A percentile compares a stretch with the other conserved stretches of the same genome.
phyloP scores from a whole-genome alignment of 2,329 filamentous ascomycete species.

The Biscogniauxia marginata region DNA sequence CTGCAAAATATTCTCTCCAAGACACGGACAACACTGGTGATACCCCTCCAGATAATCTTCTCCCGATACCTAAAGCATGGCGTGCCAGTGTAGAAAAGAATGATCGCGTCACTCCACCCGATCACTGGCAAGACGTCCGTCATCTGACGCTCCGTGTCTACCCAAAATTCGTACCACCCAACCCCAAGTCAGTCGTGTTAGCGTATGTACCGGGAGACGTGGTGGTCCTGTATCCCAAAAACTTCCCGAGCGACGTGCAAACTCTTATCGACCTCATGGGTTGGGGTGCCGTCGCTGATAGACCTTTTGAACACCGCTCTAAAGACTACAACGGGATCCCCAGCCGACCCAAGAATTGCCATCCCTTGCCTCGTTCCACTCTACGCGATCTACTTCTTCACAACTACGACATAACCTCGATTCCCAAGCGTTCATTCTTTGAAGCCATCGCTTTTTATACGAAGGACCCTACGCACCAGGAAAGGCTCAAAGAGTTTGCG shows the following conservation, averaged over 20 bases:
- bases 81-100: slow-evolving; percentile 64
- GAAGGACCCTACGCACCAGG: slow-evolving; percentile 67
- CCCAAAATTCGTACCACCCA: slow-evolving; percentile 7
- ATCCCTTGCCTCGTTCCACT: slow-evolving; percentile 49
- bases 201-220: slow-evolving; percentile 71
- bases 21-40: slow-evolving; percentile 14
- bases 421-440: slow-evolving; percentile 87
- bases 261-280: slow-evolving; percentile 74
- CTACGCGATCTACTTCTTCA: slow-evolving; percentile 75
- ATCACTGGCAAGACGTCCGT: slow-evolving; percentile 94
- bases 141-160: slow-evolving; percentile 62
- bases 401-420: slow-evolving; percentile 84
- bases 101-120: slow-evolving; percentile 66
- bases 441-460: slow-evolving; percentile 75
- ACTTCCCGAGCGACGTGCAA: slow-evolving; percentile 78
- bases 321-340: slow-evolving; percentile 8
- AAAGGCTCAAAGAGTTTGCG: slow-evolving; percentile 80
- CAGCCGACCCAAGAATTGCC: slow-evolving; percentile 27
- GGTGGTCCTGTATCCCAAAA: slow-evolving; percentile 81
- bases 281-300: slow-evolving; percentile 74
- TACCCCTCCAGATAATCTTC: slow-evolving; percentile 32
- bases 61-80: slow-evolving; percentile 59
- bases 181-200: slow-evolving; percentile 31
- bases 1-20: slow-evolving; percentile 34
- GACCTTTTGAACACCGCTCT: slow-evolving; percentile 47